phyloP scores from a whole-genome alignment of 2,329 filamentous ascomycete species.

The Magnaporthiopsis rhizophila region DNA sequence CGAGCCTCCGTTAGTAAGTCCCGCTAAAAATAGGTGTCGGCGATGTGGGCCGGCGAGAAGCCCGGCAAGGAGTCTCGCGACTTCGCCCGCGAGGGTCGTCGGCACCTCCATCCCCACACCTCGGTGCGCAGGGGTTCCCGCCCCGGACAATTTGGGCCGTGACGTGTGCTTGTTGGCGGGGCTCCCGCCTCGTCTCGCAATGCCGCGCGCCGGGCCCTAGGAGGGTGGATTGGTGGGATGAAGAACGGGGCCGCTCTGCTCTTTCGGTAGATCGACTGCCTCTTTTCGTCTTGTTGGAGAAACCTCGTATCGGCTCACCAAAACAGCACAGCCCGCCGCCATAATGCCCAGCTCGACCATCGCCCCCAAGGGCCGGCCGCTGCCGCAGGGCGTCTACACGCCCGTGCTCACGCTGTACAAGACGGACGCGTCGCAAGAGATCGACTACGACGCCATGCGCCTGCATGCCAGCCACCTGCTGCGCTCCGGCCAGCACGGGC shows the following conservation, averaged over 20 bases:
- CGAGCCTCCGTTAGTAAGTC: background rate
- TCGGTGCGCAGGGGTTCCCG: background rate
- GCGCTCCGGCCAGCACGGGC: slow-evolving; percentile 33
- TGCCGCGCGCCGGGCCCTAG: background rate
- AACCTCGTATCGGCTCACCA: background rate
- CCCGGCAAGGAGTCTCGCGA: background rate
- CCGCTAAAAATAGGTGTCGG: no score
- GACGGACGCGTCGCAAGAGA: slow-evolving; percentile 27
- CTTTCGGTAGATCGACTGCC: background rate
- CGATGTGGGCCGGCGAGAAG: background rate
- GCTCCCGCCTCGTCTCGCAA: no score
- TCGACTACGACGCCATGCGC: slow-evolving; percentile 36
- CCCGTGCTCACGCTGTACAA: slow-evolving; percentile 40
- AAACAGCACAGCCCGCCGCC: no score
- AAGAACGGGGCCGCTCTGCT: background rate
- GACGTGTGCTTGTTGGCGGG: background rate
- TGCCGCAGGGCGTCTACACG: slow-evolving; percentile 36
- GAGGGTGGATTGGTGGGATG: background rate
- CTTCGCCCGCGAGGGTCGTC: background rate
- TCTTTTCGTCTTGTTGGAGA: background rate
- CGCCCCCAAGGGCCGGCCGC: slow-evolving; percentile 24
- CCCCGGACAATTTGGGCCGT: background rate
- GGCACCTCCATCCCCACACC: background rate
- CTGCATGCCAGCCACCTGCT: slow-evolving; percentile 33
- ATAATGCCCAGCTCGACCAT: slow-evolving; percentile 3